A percentile compares a stretch with the other conserved stretches of the same genome.
phyloP scores from a whole-genome alignment of 1,284 basidiomycete species.

The Xanthoconium separans region DNA sequence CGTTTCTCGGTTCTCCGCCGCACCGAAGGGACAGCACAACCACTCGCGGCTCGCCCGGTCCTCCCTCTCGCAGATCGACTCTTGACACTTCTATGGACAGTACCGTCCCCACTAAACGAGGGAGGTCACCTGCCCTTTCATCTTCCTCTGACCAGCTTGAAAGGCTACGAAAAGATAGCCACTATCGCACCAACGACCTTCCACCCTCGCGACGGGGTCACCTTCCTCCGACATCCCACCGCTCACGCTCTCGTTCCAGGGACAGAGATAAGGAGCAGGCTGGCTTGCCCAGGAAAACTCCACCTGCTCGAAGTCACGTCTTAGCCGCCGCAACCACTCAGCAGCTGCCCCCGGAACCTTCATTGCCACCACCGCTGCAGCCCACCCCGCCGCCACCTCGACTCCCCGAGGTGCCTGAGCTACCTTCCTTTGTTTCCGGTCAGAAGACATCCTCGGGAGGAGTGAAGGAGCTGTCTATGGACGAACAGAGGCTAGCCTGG shows the following conservation, averaged over 20 bases:
- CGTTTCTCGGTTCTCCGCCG: constrained; percentile 9
- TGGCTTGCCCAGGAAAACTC: background rate
- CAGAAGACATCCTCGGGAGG: constrained; percentile 9
- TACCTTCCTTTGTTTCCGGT: constrained; percentile 20
- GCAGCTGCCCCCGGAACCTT: constrained; percentile 19
- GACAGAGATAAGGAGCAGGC: constrained; percentile 7
- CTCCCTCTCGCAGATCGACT: constrained; percentile 16
- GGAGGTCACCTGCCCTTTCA: constrained; percentile 27
- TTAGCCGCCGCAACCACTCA: background rate
- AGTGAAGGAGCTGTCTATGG: constrained; percentile 22
- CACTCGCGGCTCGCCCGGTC: constrained; percentile 4
- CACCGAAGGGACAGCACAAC: constrained; percentile 21
- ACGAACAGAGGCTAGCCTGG: constrained; percentile 33
- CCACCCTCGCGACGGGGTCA: constrained; percentile 3
- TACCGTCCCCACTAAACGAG: constrained; percentile 10
- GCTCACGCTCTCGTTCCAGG: constrained; percentile 19
- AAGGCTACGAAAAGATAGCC: constrained; percentile 17
- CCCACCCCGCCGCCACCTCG: constrained; percentile 17
- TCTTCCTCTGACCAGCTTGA: constrained; percentile 27
- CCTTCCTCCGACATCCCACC: constrained; percentile 3
- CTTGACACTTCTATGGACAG: constrained; percentile 13
- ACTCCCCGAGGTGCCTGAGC: constrained; percentile 16
- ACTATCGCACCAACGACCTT: constrained; percentile 3
- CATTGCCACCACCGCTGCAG: constrained; percentile 16
- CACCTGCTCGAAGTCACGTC: constrained; percentile 6